Evolutionary conservation across 495 filamentous ascomycete genomes (phyloP).

Genomic region (Aspergillus nidulans): DNA sequence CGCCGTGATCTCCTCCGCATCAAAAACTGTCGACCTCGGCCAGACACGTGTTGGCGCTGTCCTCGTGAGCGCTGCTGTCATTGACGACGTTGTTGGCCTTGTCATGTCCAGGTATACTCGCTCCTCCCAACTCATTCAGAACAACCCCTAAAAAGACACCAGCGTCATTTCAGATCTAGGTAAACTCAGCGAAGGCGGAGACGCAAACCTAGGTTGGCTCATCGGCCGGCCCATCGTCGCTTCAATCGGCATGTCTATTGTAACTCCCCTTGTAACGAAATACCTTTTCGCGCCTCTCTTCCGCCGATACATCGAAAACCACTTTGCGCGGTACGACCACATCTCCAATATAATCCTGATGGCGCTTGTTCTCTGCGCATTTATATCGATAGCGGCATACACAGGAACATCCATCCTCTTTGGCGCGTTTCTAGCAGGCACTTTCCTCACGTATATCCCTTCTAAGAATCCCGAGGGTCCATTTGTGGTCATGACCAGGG

Average conservation of each 20-base stretch:
- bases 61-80: conserved; percentile 61
- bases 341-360: conserved; percentile 33
- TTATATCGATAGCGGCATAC: conserved; percentile 50
- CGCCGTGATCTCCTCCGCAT: conserved; percentile 28
- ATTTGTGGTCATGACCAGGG: conserved; percentile 31
- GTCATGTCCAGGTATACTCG: conserved; percentile 57
- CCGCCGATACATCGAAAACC: conserved; percentile 27
- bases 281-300: conserved; percentile 44
- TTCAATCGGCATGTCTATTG: conserved; percentile 51
- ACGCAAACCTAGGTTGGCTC: conserved; percentile 34
- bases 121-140: background rate
- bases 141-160: background rate
- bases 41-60: conserved; percentile 32
- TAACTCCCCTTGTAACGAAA: conserved; percentile 42
- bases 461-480: conserved; percentile 31
- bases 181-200: conserved; percentile 19
- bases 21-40: conserved; percentile 22
- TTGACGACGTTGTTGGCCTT: conserved; percentile 78
- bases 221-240: conserved; percentile 54
- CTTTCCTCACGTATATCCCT: conserved; percentile 46
- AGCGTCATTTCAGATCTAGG: conserved; percentile 48
- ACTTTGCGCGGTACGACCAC: conserved; percentile 30
- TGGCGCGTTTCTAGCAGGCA: conserved; percentile 62
- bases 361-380: conserved; percentile 41
- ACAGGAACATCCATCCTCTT: conserved; percentile 64